Percentiles rank a stretch among this genome's conserved stretches.
Conservation (phyloP, 2,329 filamentous ascomycete genomes). For the Alternaria ventricosa region DNA sequence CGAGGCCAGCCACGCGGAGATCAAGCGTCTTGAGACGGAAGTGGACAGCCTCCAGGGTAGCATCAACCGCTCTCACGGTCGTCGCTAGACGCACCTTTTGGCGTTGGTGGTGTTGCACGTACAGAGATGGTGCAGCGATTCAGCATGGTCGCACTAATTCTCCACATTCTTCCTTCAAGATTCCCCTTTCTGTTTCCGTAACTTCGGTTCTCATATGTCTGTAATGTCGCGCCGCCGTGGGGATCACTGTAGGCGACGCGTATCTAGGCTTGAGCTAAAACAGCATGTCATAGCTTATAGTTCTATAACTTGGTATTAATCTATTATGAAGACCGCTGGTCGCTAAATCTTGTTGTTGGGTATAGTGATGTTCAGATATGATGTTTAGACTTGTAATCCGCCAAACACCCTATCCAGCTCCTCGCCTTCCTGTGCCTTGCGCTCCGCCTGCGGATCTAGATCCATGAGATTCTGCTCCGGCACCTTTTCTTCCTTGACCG, state of each 20-base stretch:
- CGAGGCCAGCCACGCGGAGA: constrained; percentile 90
- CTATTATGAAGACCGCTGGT: constrained; percentile 34
- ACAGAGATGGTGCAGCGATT: constrained; percentile 17
- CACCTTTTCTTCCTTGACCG: constrained; percentile 26
- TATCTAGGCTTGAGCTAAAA: constrained; percentile 18
- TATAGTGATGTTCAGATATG: background rate
- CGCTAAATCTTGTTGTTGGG: constrained; percentile 6
- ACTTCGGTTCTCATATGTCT: constrained; percentile 45
- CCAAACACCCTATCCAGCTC: constrained; percentile 69
- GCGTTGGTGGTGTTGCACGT: constrained; percentile 11
- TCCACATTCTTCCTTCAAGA: constrained; percentile 45
- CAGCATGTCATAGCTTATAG: constrained; percentile 26
- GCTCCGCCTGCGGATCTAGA: constrained; percentile 31
- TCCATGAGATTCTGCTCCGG: constrained; percentile 24
- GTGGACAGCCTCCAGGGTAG: constrained; percentile 92
- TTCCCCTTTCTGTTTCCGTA: constrained; percentile 47
- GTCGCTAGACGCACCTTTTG: constrained; percentile 67
- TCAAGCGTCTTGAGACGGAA: constrained; percentile 90
- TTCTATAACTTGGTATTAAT: constrained; percentile 39
- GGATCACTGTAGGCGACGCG: constrained; percentile 9
- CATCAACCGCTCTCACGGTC: constrained; percentile 88
- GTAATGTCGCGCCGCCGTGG: constrained; percentile 48
- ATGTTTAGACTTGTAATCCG: constrained; percentile 55
- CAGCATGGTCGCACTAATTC: constrained; percentile 7
- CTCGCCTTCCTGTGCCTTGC: constrained; percentile 63